A percentile compares a stretch with the other conserved stretches of the same genome.
Evolutionary conservation across 306 rosid genomes (phyloP).

Genomic region (Oemleria cerasiformis): DNA sequence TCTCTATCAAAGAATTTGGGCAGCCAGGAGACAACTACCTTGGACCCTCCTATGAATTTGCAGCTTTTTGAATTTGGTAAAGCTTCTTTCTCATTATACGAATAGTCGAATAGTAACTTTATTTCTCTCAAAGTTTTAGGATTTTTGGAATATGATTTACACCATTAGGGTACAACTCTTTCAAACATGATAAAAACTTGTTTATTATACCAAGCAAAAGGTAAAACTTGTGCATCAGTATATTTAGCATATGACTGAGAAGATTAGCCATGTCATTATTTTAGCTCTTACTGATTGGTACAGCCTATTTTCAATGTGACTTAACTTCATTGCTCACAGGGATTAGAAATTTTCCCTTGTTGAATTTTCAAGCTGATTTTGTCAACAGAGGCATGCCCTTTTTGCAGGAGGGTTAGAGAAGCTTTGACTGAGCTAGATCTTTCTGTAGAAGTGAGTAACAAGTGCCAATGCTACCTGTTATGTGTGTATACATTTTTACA

Average conservation of each 20-base stretch:
- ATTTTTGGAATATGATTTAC: slow-evolving; percentile 16
- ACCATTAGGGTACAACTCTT: slow-evolving; percentile 6
- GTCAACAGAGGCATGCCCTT: slow-evolving; percentile 94
- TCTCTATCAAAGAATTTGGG: slow-evolving; percentile 32
- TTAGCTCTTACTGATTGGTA: not conserved
- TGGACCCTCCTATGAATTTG: slow-evolving; percentile 49
- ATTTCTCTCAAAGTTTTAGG: not conserved
- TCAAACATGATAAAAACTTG: not conserved
- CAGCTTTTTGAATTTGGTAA: slow-evolving; percentile 94
- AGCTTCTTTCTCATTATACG: slow-evolving; percentile 18
- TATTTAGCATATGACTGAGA: slow-evolving; percentile 2
- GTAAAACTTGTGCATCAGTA: slow-evolving; percentile 11
- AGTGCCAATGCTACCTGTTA: not conserved
- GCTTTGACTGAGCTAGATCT: slow-evolving; percentile 92
- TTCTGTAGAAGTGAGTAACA: slow-evolving; percentile 68
- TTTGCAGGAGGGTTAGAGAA: slow-evolving; percentile 95
- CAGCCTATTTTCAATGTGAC: slow-evolving; percentile 12
- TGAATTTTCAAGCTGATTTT: slow-evolving; percentile 34
- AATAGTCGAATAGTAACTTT: not conserved
- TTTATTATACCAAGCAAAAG: not conserved
- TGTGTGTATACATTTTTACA: no score
- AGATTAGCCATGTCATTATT: slow-evolving; percentile 12
- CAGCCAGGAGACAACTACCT: slow-evolving; percentile 28
- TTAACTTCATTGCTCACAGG: slow-evolving; percentile 10
- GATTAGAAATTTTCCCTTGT: slow-evolving; percentile 10